phyloP scores from a whole-genome alignment of 2,329 filamentous ascomycete species.

The Coniochaeta sp. region DNA sequence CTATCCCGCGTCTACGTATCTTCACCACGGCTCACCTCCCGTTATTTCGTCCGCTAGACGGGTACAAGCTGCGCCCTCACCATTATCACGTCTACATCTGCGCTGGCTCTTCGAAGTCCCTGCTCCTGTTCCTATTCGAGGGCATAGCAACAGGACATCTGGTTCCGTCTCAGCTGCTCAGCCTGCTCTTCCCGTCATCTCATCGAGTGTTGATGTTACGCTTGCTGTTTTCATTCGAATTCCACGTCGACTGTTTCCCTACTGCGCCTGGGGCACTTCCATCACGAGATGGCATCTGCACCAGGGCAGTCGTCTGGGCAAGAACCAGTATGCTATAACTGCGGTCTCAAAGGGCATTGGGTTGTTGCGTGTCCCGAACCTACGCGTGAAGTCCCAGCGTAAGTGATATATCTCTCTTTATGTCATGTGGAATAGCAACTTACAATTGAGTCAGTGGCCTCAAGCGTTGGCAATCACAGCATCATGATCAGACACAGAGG shows the following conservation, averaged over 20 bases:
- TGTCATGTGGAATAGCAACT: conserved; percentile 4
- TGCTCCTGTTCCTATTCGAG: too few relatives aligned
- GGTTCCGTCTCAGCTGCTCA: neutral
- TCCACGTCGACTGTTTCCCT: neutral
- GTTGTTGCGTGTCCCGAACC: conserved; percentile 45
- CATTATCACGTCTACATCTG: too few relatives aligned
- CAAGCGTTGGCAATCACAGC: conserved; percentile 14
- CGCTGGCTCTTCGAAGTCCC: too few relatives aligned
- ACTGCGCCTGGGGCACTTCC: neutral
- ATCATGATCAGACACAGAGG: conserved; percentile 13
- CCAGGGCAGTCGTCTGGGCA: conserved; percentile 20
- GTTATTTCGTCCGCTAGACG: too few relatives aligned
- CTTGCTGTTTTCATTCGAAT: neutral
- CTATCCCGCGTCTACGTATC: too few relatives aligned
- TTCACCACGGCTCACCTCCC: too few relatives aligned
- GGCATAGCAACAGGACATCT: neutral
- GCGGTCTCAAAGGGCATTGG: conserved; percentile 43
- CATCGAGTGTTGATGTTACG: neutral
- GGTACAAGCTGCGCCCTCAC: too few relatives aligned
- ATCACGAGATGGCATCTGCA: conserved; percentile 11
- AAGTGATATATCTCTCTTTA: conserved; percentile 23
- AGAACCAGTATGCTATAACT: conserved; percentile 45
- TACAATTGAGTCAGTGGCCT: conserved; percentile 12
- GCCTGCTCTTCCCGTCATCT: too few relatives aligned
- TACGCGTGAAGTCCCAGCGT: conserved; percentile 41